Conservation (phyloP, 768 basidiomycete species). For the Tremella fuciformis region DNA sequence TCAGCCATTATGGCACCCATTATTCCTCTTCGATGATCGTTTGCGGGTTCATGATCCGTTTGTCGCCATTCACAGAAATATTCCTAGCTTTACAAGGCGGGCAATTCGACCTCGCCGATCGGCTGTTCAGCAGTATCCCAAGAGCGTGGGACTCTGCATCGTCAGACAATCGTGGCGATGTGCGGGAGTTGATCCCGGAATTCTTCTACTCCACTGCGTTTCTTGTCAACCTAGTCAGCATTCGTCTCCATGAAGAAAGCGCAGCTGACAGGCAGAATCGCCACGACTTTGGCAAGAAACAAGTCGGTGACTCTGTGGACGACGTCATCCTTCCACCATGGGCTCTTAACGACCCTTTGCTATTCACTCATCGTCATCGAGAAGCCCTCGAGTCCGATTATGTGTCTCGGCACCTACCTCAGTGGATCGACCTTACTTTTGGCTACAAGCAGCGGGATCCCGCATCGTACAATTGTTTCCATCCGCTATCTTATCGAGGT, state of each 20-base stretch:
- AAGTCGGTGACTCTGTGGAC: constrained; percentile 60
- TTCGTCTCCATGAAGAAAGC: background rate
- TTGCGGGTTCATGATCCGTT: constrained; percentile 85
- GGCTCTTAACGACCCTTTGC: constrained; percentile 76
- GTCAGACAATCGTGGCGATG: constrained; percentile 81
- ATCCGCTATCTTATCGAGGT: constrained; percentile 89
- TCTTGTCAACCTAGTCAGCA: constrained; percentile 62
- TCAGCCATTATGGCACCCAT: constrained; percentile 64
- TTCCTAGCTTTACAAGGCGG: constrained; percentile 91
- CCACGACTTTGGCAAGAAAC: constrained; percentile 52
- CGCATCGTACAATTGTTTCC: constrained; percentile 76
- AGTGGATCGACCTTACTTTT: constrained; percentile 93
- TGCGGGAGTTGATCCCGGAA: constrained; percentile 83
- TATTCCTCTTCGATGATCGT: constrained; percentile 97
- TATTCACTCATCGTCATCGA: constrained; percentile 77
- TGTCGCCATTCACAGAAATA: constrained; percentile 89
- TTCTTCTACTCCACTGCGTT: constrained; percentile 61
- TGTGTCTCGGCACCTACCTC: constrained; percentile 76
- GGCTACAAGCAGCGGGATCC: constrained; percentile 63
- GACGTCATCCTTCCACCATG: constrained; percentile 86
- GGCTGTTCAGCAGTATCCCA: constrained; percentile 59
- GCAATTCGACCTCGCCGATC: constrained; percentile 80
- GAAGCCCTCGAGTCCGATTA: constrained; percentile 79
- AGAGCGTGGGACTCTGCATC: constrained; percentile 82
- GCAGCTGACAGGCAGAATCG: constrained; percentile 31